phyloP scores from a whole-genome alignment of 306 rosid genomes.

The Rubus idaeus region DNA sequence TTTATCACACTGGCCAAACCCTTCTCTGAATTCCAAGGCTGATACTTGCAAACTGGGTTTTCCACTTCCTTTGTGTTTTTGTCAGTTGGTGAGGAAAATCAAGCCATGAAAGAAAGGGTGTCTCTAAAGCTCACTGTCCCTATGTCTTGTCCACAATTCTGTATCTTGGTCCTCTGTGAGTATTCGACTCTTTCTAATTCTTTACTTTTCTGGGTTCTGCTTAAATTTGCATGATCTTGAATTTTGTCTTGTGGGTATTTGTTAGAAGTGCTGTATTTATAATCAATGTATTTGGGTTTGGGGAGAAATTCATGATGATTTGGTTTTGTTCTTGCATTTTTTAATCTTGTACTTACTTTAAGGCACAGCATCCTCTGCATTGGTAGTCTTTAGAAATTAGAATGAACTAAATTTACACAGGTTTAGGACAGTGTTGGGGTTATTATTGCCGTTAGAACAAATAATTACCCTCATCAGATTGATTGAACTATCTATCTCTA shows the following conservation, averaged over 20 bases:
- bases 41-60: slow-evolving; percentile 11
- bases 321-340: neutral
- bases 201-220: slow-evolving; percentile 17
- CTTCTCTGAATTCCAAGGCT: slow-evolving; percentile 23
- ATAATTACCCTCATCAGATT: neutral
- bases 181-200: neutral
- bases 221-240: slow-evolving; percentile 37
- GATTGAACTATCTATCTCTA: neutral
- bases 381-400: too few relatives aligned
- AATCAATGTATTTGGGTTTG: slow-evolving; percentile 13
- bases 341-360: neutral
- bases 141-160: slow-evolving; percentile 24
- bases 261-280: slow-evolving; percentile 10
- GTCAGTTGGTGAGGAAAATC: too few relatives aligned
- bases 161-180: slow-evolving; percentile 53
- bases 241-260: slow-evolving; percentile 11
- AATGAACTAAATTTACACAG: too few relatives aligned
- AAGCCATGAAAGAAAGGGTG: neutral
- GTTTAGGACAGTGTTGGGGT: neutral
- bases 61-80: too few relatives aligned
- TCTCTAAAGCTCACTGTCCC: slow-evolving; percentile 25
- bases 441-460: slow-evolving; percentile 5
- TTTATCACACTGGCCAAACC: slow-evolving; percentile 23
- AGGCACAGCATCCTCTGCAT: too few relatives aligned
- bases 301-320: slow-evolving; percentile 1